phyloP scores from a whole-genome alignment of 2,329 filamentous ascomycete species.

The Ophiostoma triangulosporum region DNA sequence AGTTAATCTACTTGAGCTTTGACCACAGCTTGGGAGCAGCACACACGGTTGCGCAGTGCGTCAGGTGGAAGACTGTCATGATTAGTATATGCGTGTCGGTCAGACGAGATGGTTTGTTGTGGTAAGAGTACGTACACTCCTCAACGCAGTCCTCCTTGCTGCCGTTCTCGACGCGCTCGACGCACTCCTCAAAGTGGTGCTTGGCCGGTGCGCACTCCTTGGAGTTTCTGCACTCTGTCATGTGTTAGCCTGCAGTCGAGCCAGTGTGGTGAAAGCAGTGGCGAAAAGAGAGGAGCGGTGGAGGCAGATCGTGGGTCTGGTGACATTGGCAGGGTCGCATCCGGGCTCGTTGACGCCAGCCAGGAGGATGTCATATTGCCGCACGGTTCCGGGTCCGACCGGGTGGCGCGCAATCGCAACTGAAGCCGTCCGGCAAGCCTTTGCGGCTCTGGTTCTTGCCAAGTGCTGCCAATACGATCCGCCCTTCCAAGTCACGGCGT shows the following conservation, averaged over 20 bases:
- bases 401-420: background rate
- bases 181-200: constrained; percentile 98
- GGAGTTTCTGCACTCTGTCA: constrained; percentile 75
- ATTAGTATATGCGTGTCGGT: background rate
- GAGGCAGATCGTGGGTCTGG: background rate
- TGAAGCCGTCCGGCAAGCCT: no score
- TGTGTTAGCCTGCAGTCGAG: background rate
- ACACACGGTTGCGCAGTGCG: constrained; percentile 86
- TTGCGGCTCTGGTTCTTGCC: background rate
- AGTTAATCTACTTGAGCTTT: constrained; percentile 59
- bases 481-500: background rate
- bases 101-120: constrained; percentile 1
- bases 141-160: constrained; percentile 94
- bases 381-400: background rate
- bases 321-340: background rate
- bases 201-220: constrained; percentile 74
- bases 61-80: constrained; percentile 82
- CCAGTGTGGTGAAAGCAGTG: background rate
- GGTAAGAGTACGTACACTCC: constrained; percentile 61
- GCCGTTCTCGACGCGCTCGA: constrained; percentile 77
- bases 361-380: background rate
- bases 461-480: no score
- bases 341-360: background rate
- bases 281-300: no score
- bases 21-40: constrained; percentile 94